These are phyloP conservation scores for Sphaerobolus stellatus DNA, from an alignment of 1,284 basidiomycete genomes.

Conservation along the genomic window DNA sequence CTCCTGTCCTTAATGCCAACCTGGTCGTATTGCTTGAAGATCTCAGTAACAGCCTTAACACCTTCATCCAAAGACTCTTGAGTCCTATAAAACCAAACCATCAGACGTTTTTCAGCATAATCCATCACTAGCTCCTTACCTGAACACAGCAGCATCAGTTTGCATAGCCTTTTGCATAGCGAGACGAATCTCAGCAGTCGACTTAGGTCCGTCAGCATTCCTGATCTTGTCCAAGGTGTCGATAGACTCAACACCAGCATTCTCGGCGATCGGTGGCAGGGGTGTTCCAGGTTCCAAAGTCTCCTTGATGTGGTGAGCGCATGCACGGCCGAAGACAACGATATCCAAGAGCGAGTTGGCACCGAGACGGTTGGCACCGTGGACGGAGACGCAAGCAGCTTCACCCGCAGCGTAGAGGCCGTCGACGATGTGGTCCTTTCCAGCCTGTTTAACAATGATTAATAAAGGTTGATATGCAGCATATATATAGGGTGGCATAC, in stretches of 20 bases:
- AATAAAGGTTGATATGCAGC: background rate
- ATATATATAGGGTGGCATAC: conserved; percentile 26
- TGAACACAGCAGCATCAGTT: conserved; percentile 87
- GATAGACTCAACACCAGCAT: conserved; percentile 85
- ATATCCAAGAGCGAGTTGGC: conserved; percentile 99
- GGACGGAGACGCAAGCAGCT: conserved; percentile 98
- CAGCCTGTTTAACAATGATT: conserved; percentile 45
- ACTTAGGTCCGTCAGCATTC: conserved; percentile 73
- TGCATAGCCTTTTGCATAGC: conserved; percentile 99
- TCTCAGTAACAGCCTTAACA: conserved; percentile 81
- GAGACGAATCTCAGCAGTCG: conserved; percentile 88
- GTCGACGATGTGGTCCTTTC: conserved; percentile 93
- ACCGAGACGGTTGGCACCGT: conserved; percentile 98
- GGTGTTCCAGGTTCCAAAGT: conserved; percentile 87
- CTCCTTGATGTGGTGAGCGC: conserved; percentile 96
- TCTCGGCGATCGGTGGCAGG: conserved; percentile 86
- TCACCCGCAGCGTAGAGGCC: conserved; percentile 99
- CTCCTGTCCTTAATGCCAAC: conserved; percentile 97
- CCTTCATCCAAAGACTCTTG: conserved; percentile 91
- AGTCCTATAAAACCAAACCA: conserved; percentile 55
- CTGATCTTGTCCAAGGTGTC: conserved; percentile 91
- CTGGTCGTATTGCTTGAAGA: conserved; percentile 86
- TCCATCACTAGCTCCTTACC: conserved; percentile 41
- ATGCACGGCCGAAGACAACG: conserved; percentile 98
- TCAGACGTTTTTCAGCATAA: background rate